Evolutionary conservation across 2,329 filamentous ascomycete species (phyloP).

Genomic region (Allantophomopsis lycopodina): DNA sequence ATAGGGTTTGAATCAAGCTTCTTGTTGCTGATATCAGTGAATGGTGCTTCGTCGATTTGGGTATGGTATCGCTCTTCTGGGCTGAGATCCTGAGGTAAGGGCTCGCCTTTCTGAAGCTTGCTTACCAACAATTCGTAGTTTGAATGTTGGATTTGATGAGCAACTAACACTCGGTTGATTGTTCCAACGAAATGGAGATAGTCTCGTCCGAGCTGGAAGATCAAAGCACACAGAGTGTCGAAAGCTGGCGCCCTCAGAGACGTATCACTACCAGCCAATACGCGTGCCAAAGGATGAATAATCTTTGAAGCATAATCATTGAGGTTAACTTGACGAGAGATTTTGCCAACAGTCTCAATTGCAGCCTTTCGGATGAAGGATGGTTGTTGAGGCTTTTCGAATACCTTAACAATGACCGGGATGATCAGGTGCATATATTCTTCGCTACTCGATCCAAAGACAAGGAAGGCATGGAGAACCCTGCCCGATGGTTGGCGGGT

Average conservation of each 20-base stretch:
- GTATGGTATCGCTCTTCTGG: slow-evolving; percentile 71
- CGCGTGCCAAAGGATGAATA: slow-evolving; percentile 79
- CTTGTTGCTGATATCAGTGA: slow-evolving; percentile 77
- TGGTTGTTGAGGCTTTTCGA: slow-evolving; percentile 78
- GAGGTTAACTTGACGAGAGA: slow-evolving; percentile 91
- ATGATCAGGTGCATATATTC: slow-evolving; percentile 99
- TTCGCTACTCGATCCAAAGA: slow-evolving; percentile 90
- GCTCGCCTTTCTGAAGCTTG: slow-evolving; percentile 89
- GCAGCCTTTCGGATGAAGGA: slow-evolving; percentile 69
- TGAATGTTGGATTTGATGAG: slow-evolving; percentile 70
- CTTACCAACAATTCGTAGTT: slow-evolving; percentile 88
- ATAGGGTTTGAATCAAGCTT: slow-evolving; percentile 96
- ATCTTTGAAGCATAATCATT: slow-evolving; percentile 96
- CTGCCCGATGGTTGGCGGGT: slow-evolving; percentile 76
- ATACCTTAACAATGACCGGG: slow-evolving; percentile 85
- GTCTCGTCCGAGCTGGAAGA: slow-evolving; percentile 91
- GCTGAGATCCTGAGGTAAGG: slow-evolving; percentile 86
- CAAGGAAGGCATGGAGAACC: slow-evolving; percentile 86
- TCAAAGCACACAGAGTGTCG: slow-evolving; percentile 87
- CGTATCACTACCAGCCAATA: slow-evolving; percentile 61
- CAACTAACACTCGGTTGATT: slow-evolving; percentile 73
- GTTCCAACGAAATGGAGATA: slow-evolving; percentile 90
- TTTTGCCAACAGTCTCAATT: slow-evolving; percentile 87
- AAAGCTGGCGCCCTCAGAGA: slow-evolving; percentile 68
- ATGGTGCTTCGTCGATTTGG: slow-evolving; percentile 64